Conservation (phyloP, 768 basidiomycete species). For the Tylopilus plumbeoviolaceoides region DNA sequence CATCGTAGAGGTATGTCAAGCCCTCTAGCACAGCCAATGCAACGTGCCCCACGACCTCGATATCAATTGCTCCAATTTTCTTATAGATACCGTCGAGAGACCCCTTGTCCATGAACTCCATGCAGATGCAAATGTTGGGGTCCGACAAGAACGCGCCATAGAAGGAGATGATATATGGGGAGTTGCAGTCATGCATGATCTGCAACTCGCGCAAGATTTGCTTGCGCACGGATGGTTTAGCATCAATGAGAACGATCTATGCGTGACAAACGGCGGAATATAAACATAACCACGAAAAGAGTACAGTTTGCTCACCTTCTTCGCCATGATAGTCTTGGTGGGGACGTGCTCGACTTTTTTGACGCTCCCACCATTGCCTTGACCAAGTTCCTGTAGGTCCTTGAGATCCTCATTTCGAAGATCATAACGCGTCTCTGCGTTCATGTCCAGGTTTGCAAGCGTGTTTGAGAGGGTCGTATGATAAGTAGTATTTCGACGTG, state of each 20-base stretch:
- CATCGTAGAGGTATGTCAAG: slow-evolving; percentile 95
- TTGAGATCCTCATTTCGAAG: slow-evolving; percentile 86
- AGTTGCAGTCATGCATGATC: slow-evolving; percentile 98
- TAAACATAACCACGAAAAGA: not conserved
- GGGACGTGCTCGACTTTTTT: slow-evolving; percentile 93
- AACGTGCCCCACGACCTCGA: slow-evolving; percentile 89
- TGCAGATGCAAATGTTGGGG: slow-evolving; percentile 98
- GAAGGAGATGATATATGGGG: slow-evolving; percentile 92
- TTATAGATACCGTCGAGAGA: slow-evolving; percentile 95
- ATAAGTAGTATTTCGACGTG: slow-evolving; percentile 59
- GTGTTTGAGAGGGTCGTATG: slow-evolving; percentile 79
- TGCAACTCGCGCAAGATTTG: slow-evolving; percentile 97
- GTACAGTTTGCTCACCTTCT: slow-evolving; percentile 67
- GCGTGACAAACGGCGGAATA: not conserved
- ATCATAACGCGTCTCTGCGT: slow-evolving; percentile 80
- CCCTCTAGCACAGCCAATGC: slow-evolving; percentile 95
- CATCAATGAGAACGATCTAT: slow-evolving; percentile 94
- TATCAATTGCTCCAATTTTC: slow-evolving; percentile 88
- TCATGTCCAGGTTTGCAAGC: slow-evolving; percentile 82
- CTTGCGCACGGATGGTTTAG: slow-evolving; percentile 92
- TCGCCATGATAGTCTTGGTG: slow-evolving; percentile 92
- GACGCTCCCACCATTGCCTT: slow-evolving; percentile 97
- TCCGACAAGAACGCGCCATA: slow-evolving; percentile 96
- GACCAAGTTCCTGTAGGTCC: slow-evolving; percentile 86
- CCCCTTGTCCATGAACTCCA: slow-evolving; percentile 95